Base-by-base conservation (phyloP, 176 grass and related monocot genomes). In the Cenchrus fungigraminus region DNA sequence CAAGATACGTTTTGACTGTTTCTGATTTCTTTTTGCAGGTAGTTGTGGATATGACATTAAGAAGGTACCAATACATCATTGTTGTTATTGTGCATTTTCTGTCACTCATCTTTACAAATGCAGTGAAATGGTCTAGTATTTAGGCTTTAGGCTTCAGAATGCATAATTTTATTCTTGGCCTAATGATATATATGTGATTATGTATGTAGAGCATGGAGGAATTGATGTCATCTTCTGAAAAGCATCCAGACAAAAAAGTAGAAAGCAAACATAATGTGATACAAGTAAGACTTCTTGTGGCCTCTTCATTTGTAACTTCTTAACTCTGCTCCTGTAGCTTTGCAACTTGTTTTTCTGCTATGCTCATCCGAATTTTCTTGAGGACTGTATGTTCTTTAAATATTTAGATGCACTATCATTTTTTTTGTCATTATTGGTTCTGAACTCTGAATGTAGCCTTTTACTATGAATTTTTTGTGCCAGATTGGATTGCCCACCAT, bases 41-140 rank as follows among this genome's bases (percentile, higher is more conserved):
- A 87, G 88, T 70, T 92, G 93, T 78, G 93, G 93, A 61, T 95
- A 95, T 84, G 93, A 95, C 68, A 91, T 95, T 49, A 92, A 91
- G 57, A 95, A 95, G 93, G 93, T 92, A 85, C 2, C 25, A 20
- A 51, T 62, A 45, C 29, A 79, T 56, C 15, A 19, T 84, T 87
- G 49, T n/a, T 66, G 37, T 85, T 37, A 37, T 37, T 58, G 75
- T 50, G 55, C 59, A 50, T 28, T 83, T 86, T 85, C 8, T 88
- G 57, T 82, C 68, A 31, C 37, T 58, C 12, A 79, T 78, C 51
- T 12, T 60, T 5, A 20, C 71, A 83, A 52, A 61, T 66, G 52
- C 17, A 80, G 8, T 20, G 46, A 60, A 81, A 34, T 63, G 63
- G 45, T 76, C 34, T 37, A 37, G 34, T 37, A 37, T 37, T 37